These are phyloP conservation scores for Diplodia scrobiculata DNA, from an alignment of 2,329 filamentous ascomycete species.

Conservation along the genomic window DNA sequence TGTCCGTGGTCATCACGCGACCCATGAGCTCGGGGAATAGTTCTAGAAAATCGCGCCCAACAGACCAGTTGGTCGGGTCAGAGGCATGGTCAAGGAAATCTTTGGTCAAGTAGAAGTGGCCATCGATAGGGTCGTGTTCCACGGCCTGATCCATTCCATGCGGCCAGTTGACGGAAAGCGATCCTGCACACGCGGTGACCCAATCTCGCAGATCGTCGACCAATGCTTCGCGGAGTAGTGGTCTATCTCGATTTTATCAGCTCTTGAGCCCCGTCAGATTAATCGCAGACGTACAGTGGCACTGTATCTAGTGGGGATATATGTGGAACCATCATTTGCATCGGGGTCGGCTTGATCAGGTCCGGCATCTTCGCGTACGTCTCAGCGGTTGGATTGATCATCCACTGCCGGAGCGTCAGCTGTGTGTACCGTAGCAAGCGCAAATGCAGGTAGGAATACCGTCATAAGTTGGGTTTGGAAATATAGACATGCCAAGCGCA, in stretches of 20 bases:
- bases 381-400: conserved; percentile 27
- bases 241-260: conserved; percentile 10
- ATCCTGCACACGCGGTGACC: conserved; percentile 20
- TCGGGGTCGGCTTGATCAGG: conserved; percentile 25
- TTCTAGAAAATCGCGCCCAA: conserved; percentile 9
- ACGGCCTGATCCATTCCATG: conserved; percentile 18
- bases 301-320: conserved; percentile 23
- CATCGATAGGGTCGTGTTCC: conserved; percentile 13
- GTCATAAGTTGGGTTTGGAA: conserved; percentile 26
- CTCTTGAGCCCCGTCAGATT: background rate
- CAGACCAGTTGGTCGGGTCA: conserved; percentile 8
- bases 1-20: background rate
- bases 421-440: background rate
- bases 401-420: conserved; percentile 23
- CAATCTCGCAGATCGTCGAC: conserved; percentile 25
- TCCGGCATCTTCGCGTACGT: conserved; percentile 27
- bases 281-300: conserved; percentile 7
- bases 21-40: conserved; percentile 17
- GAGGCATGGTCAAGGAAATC: conserved; percentile 14
- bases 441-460: conserved; percentile 2
- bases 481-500: conserved; percentile 25
- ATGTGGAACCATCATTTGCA: conserved; percentile 28
- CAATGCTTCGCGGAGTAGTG: conserved; percentile 19
- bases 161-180: conserved; percentile 24
- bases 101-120: conserved; percentile 16